A percentile compares a stretch with the other conserved stretches of the same genome.
phyloP scores from a whole-genome alignment of 352 stramenopile species.

The Phytophthora capsici region DNA sequence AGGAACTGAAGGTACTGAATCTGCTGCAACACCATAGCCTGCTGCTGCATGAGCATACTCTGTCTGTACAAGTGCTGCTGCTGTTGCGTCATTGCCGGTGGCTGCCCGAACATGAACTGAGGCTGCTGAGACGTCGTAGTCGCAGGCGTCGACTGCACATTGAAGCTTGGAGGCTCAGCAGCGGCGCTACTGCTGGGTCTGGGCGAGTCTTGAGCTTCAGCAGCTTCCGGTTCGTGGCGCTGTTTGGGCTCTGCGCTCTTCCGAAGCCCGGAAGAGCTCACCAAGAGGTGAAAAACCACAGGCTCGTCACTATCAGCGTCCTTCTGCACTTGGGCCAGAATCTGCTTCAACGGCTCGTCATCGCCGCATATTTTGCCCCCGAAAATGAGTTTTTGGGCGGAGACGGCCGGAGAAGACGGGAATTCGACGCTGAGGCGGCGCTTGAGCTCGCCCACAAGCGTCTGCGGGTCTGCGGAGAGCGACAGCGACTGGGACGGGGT shows the following conservation, averaged over 20 bases:
- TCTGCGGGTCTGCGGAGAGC: slow-evolving; percentile 45
- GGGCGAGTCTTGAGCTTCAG: slow-evolving; percentile 36
- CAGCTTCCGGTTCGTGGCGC: slow-evolving; percentile 4
- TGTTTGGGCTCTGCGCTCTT: slow-evolving; percentile 19
- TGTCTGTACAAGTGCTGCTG: slow-evolving; percentile 69
- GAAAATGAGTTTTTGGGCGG: slow-evolving; percentile 87
- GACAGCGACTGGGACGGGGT: slow-evolving; percentile 54
- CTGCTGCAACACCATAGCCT: slow-evolving; percentile 76
- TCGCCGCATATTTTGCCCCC: slow-evolving; percentile 87
- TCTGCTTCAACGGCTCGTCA: slow-evolving; percentile 47
- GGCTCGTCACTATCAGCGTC: slow-evolving; percentile 39
- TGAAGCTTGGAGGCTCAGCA: slow-evolving; percentile 16
- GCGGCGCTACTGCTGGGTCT: slow-evolving; percentile 15
- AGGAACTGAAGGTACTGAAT: slow-evolving; percentile 86
- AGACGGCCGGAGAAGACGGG: slow-evolving; percentile 46
- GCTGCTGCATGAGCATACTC: slow-evolving; percentile 79
- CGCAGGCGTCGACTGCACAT: not conserved
- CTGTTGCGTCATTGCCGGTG: slow-evolving; percentile 28
- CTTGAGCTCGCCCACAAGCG: slow-evolving; percentile 69
- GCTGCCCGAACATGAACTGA: slow-evolving; percentile 22
- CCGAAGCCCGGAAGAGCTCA: slow-evolving; percentile 40
- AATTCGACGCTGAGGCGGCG: slow-evolving; percentile 56
- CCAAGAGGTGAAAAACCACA: slow-evolving; percentile 81
- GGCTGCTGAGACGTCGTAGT: slow-evolving; percentile 2
- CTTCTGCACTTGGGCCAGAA: slow-evolving; percentile 55